Evolutionary conservation across 176 grass and related monocot genomes (phyloP).

Genomic region (Saccharum spontaneum): DNA sequence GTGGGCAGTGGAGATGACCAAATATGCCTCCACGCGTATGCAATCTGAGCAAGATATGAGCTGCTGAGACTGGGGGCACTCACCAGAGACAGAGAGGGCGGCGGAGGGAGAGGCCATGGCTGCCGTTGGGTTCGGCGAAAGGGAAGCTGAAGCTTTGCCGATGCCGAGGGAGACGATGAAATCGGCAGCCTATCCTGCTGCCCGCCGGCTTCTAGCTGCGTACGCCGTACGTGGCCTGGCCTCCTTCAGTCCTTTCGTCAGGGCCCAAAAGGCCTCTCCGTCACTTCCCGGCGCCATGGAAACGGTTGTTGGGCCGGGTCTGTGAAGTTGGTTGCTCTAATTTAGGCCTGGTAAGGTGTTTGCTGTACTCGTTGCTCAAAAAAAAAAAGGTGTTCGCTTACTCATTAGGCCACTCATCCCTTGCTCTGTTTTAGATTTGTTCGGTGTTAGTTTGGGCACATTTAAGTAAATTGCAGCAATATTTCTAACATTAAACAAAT

Average conservation of each 20-base stretch:
- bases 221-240: background rate
- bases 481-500: too few relatives aligned
- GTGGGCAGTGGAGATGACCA: background rate
- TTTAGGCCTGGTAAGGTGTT: background rate
- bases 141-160: background rate
- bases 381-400: background rate
- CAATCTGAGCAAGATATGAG: background rate
- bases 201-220: slow-evolving; percentile 5
- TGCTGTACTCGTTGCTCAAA: too few relatives aligned
- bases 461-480: background rate
- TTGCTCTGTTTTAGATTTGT: background rate
- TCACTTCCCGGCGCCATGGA: background rate
- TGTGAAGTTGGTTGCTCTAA: too few relatives aligned
- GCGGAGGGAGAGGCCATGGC: slow-evolving; percentile 41
- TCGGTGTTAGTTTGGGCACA: background rate
- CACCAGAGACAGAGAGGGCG: slow-evolving; percentile 33
- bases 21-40: background rate
- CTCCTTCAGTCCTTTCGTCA: background rate
- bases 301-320: background rate
- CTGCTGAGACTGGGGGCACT: background rate
- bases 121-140: background rate
- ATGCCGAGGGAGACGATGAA: slow-evolving; percentile 15
- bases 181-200: background rate
- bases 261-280: background rate
- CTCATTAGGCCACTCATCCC: background rate